Conservation (phyloP, 2,329 filamentous ascomycete genomes). For the Fusarium penzigii region DNA sequence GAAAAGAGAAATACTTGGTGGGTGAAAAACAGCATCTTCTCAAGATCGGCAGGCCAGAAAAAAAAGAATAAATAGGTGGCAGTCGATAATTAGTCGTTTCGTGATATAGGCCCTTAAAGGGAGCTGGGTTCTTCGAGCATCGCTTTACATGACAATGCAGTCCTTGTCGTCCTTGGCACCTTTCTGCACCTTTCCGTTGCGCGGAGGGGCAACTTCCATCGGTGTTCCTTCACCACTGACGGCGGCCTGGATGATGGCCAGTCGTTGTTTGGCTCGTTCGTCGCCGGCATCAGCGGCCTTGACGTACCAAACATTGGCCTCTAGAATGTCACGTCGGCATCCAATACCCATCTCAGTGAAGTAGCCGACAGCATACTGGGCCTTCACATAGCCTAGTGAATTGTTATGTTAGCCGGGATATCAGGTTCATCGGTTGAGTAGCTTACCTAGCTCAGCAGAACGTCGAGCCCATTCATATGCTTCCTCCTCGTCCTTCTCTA, state of each 20-base stretch:
- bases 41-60: too few relatives aligned
- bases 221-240: constrained; percentile 59
- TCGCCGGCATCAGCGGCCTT: constrained; percentile 91
- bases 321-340: constrained; percentile 88
- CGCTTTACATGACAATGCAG: constrained; percentile 56
- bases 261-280: constrained; percentile 81
- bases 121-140: constrained; percentile 3
- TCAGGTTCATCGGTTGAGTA: neutral
- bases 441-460: constrained; percentile 81
- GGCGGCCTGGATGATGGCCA: constrained; percentile 84
- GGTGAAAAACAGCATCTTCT: too few relatives aligned
- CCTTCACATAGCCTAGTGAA: constrained; percentile 62
- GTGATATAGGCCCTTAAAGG: constrained; percentile 9
- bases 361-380: constrained; percentile 94
- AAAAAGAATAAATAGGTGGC: too few relatives aligned
- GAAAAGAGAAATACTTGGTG: too few relatives aligned
- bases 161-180: constrained; percentile 53
- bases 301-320: constrained; percentile 98
- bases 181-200: constrained; percentile 54
- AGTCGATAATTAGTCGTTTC: constrained; percentile 25
- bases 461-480: constrained; percentile 94
- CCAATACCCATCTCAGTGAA: constrained; percentile 99
- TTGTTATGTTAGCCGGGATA: constrained; percentile 18
- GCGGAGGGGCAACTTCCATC: constrained; percentile 57
- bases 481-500: constrained; percentile 94